Evolutionary conservation across 129 eudicot species (phyloP).

Genomic region (Flaveria robusta): DNA sequence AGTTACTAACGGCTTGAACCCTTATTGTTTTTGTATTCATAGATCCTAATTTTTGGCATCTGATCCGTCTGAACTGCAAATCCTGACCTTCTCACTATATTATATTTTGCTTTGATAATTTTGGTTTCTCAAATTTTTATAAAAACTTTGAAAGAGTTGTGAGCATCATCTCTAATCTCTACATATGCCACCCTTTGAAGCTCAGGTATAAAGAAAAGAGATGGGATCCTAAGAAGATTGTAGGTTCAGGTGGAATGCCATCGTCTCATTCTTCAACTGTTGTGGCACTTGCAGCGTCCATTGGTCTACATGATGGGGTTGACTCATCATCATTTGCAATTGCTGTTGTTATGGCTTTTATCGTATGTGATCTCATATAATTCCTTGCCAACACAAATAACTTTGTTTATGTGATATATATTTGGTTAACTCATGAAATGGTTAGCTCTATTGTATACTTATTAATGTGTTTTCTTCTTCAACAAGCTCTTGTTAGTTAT

Average conservation of each 20-base stretch:
- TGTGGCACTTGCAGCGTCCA: constrained; percentile 52
- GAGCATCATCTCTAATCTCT: constrained; percentile 28
- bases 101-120: neutral
- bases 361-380: constrained; percentile 38
- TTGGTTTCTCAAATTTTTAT: constrained; percentile 1
- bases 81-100: neutral
- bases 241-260: constrained; percentile 73
- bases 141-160: neutral
- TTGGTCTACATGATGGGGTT: constrained; percentile 65
- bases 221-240: constrained; percentile 66
- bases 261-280: constrained; percentile 72
- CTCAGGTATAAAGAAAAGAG: constrained; percentile 66
- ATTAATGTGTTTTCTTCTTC: neutral
- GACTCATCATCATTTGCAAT: constrained; percentile 53
- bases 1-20: too few species aligned
- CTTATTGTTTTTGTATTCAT: neutral
- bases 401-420: constrained; percentile 8
- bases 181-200: constrained; percentile 33
- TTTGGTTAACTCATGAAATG: neutral
- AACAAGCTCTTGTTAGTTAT: neutral
- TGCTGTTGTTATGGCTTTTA: constrained; percentile 56
- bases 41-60: constrained; percentile 7
- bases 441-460: neutral
- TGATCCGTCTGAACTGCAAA: constrained; percentile 1
- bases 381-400: neutral